Percentiles rank a stretch among this genome's conserved stretches.
Evolutionary conservation across 164 flowering plant species (phyloP).

Genomic region (Vitis labrusca): DNA sequence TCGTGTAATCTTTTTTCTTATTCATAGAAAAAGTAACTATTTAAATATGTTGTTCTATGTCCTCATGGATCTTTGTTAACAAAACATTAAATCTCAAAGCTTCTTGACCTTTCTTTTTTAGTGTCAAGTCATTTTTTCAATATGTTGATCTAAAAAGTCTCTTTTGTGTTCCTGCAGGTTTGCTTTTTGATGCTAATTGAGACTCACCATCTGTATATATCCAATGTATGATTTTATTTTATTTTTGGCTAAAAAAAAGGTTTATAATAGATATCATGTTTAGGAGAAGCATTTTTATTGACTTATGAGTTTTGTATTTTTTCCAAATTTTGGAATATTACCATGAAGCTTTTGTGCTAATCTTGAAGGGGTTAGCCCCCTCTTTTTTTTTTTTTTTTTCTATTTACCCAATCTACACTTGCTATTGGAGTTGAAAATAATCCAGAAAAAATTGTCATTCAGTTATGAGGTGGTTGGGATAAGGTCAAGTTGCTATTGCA

Average conservation of each 20-base stretch:
- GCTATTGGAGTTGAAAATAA: neutral
- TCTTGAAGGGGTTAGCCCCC: neutral
- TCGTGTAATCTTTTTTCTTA: too few relatives aligned
- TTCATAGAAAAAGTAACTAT: neutral
- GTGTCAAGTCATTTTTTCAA: neutral
- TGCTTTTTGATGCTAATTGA: constrained; percentile 55
- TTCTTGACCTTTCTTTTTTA: neutral
- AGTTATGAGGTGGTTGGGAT: too few relatives aligned
- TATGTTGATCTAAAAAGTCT: constrained; percentile 52
- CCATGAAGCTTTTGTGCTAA: neutral
- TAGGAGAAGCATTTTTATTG: constrained; percentile 7
- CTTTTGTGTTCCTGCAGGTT: constrained; percentile 86
- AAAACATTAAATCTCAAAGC: constrained; percentile 1
- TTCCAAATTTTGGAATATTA: neutral
- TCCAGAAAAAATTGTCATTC: too few relatives aligned
- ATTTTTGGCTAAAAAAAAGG: neutral
- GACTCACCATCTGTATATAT: constrained; percentile 44
- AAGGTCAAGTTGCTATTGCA: too few relatives aligned
- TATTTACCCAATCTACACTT: too few relatives aligned
- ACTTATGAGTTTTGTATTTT: constrained; percentile 1
- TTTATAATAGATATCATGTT: constrained; percentile 4
- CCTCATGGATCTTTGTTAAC: constrained; percentile 8
- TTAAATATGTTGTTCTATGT: neutral
- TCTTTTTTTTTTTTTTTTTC: neutral
- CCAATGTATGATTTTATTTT: constrained; percentile 25